Evolutionary conservation across 2,329 filamentous ascomycete species (phyloP), one percentile per base, ranked within the genome.

Genomic region (Didymella exigua): DNA sequence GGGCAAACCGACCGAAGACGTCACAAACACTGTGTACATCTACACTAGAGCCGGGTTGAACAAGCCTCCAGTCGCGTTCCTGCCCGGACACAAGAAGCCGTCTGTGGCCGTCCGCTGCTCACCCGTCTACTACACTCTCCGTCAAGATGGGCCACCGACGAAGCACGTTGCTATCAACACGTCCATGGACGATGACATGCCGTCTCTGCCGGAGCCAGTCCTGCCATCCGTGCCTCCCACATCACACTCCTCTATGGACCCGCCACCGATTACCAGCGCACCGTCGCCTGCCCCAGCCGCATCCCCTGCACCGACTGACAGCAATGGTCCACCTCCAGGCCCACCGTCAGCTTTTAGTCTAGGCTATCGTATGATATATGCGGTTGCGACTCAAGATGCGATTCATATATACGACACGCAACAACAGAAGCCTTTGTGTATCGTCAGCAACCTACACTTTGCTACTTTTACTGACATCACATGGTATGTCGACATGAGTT

Each of bases 1-100:
- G n/a, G 71, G 81, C 2, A 96, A 93, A 74, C 83, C 86, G 0
- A 84, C 84, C 0, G 93, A 95, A 65, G 93, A 99, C 63, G 84
- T 97, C 46, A 92, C 90, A 66, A 99, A 99, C 71, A 99, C 95
- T 0, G 96, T 99, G 19, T 99, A 99, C 76, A 95, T 99, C 49
- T 99, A 99, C 75, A 97, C 93, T 0, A 84, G 95, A 66, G 95
- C 93, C 26, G 95, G 95, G 21, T 91, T 99, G 70, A 98, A 97
- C 78, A 97, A 96, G 73, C 92, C 95, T 1, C 95, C 95, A 2
- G 89, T 98, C 53, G 92, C 93, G 6, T 95, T 98, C 76, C 82
- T 99, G 6, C 95, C 95, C 0, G 95, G 95, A 1, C 93, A 98
- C 76, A 99, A 97, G 81, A 99, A 99, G 75, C 95, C 95, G 0